Conservation (phyloP, 2,329 filamentous ascomycete species). For the Rasamsonia emersonii region DNA sequence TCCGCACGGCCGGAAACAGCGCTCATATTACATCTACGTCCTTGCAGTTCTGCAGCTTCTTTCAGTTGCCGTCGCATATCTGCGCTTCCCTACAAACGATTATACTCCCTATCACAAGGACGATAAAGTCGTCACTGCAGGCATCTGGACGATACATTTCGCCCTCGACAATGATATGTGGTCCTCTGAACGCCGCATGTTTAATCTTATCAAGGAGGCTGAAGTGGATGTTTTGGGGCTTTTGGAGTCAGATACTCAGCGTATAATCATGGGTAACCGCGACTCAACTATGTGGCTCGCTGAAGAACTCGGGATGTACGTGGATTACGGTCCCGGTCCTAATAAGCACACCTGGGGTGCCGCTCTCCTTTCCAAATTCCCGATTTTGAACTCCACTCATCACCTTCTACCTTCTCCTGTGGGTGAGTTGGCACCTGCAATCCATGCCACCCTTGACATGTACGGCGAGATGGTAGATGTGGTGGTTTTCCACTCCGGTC, state of each 20-base stretch:
- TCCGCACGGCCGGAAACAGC: slow-evolving; percentile 39
- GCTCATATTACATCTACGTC: slow-evolving; percentile 62
- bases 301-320: slow-evolving; percentile 97
- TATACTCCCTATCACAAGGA: slow-evolving; percentile 84
- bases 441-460: slow-evolving; percentile 90
- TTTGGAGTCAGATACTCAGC: slow-evolving; percentile 84
- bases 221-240: slow-evolving; percentile 97
- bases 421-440: slow-evolving; percentile 89
- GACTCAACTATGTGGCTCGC: slow-evolving; percentile 92
- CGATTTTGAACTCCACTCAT: slow-evolving; percentile 93
- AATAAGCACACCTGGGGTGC: slow-evolving; percentile 99
- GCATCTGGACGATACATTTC: slow-evolving; percentile 99
- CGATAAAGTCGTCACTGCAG: slow-evolving; percentile 79
- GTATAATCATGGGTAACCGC: slow-evolving; percentile 99
- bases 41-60: slow-evolving; percentile 71
- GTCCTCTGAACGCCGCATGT: slow-evolving; percentile 91
- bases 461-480: slow-evolving; percentile 87
- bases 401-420: slow-evolving; percentile 89
- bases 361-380: slow-evolving; percentile 90
- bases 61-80: slow-evolving; percentile 71
- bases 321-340: slow-evolving; percentile 91
- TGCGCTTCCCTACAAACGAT: slow-evolving; percentile 86
- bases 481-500: slow-evolving; percentile 96
- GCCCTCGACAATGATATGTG: slow-evolving; percentile 98
- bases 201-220: slow-evolving; percentile 82